Evolutionary conservation across 2,329 filamentous ascomycete species (phyloP), one percentile per base, ranked within the genome.

Genomic region (Aureobasidium sp.): DNA sequence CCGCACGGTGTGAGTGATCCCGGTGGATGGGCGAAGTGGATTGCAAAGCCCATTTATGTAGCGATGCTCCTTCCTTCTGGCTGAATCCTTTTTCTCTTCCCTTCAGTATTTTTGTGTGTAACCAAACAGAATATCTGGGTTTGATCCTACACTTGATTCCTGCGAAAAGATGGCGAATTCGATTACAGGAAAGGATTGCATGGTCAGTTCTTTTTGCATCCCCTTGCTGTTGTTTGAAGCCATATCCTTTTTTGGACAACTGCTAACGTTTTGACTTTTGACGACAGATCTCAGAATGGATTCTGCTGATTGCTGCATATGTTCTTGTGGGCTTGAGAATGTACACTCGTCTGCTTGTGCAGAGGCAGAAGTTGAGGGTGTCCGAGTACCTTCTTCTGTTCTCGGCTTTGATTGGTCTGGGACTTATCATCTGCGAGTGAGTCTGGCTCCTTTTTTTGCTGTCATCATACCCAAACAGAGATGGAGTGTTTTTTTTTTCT

Each of bases 361-460:
- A 69, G 10, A 68, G 69, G 10, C 63, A 70, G 55, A 71, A 67
- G 61, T 63, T 73, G 8, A 62, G 66, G 33, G 64, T 65, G 59
- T 70, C 71, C 1, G 71, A 73, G 33, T 68, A 64, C 33, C 62
- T 73, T 0, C 62, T 73, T 0, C 42, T 73, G 2, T 29, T 66
- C 0, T 71, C 71, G 0, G 69, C 71, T 2, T 1, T 72, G 42
- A 64, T 71, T 25, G 70, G 70, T 1, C 65, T 73, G 19, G 71
- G 59, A 1, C 63, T 73, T 0, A 73, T 73, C 43, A 71, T 73
- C 40, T 73, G 71, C 31, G 71, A 73, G 61, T 62, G 42, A 40
- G 60, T 17, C n/a, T n/a, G n/a, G n/a, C n/a, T n/a, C n/a, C 15
- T n/a, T n/a, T 27, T 9, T 25, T 38, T 54, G 23, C 45, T 21